These are phyloP conservation scores for Lentinula edodes DNA, from an alignment of 768 basidiomycete species.

Conservation along the genomic window DNA sequence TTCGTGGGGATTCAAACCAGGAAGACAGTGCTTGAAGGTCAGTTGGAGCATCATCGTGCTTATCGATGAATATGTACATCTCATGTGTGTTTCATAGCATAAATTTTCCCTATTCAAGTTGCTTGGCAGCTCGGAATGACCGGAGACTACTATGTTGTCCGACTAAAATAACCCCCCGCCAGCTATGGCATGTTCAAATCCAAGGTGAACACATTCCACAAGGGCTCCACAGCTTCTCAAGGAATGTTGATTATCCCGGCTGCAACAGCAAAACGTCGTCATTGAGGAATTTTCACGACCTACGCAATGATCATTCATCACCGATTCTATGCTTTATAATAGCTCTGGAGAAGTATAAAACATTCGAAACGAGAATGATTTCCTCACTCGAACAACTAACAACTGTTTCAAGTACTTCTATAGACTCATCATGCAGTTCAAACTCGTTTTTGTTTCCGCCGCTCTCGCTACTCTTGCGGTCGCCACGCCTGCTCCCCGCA, in stretches of 20 bases:
- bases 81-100: not conserved
- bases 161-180: not conserved
- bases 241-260: not conserved
- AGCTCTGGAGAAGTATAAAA: not conserved
- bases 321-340: not conserved
- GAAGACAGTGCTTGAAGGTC: not conserved
- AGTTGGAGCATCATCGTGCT: not conserved
- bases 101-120: not conserved
- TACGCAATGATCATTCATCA: not conserved
- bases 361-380: not conserved
- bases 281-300: not conserved
- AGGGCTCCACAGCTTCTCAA: not conserved
- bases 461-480: conserved; percentile 15
- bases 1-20: not conserved
- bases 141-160: not conserved
- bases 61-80: not conserved
- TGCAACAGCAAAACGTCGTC: not conserved
- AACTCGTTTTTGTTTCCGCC: conserved; percentile 5
- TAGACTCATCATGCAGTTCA: conserved; percentile 9
- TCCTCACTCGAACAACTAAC: conserved; percentile 4
- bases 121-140: not conserved
- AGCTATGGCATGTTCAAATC: not conserved
- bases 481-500: conserved; percentile 10
- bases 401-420: not conserved
- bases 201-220: not conserved